Base-by-base conservation (phyloP, 352 stramenopile genomes). In the Phytophthora agathidicida region DNA sequence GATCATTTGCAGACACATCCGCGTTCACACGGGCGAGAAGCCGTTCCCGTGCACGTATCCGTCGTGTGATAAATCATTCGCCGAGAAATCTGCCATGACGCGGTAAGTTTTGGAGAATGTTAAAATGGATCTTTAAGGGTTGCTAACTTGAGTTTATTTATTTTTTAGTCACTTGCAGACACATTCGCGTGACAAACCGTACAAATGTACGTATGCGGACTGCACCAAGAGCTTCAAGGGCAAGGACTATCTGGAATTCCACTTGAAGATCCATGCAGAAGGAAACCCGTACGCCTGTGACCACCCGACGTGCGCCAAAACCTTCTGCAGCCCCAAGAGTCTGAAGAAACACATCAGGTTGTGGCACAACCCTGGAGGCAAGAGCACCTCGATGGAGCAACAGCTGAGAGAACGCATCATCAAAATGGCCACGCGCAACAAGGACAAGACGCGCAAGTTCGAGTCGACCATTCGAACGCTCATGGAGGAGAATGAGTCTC, bases 151-250 rank as follows among this genome's bases (percentile, higher is more conserved):
- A 36, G 31, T 22, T 62, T 23, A 55, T 6, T 45, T 24, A 28
- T 38, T 11, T 36, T 14, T 50, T 19, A 93, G 79, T n/a, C 86
- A 96, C 47, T 56, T 92, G 45, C 84, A 92, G 55, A 93, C 83
- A 11, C 86, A 96, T 68, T 94, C 87, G 24, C 75, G 83, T 8
- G 73, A 91, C 48, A 94, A 94, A 43, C 87, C 87, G 33, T 96
- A 90, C 69, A 89, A 91, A 46, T 96, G 86, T 68, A 89, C 82
- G 45, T 94, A 93, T 60, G 67, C 73, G 11, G 86, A 89, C 49
- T 96, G 88, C 54, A 80, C 71, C 24, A 96, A 96, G 75, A 91
- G 86, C 62, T 96, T 96, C 49, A 93, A 93, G 66, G 84, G 84
- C 26, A 93, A 93, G 51, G 84, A 93, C 26, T 93, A 93, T 49